phyloP scores from a whole-genome alignment of 2,329 filamentous ascomycete species.

The Nemania abortiva region DNA sequence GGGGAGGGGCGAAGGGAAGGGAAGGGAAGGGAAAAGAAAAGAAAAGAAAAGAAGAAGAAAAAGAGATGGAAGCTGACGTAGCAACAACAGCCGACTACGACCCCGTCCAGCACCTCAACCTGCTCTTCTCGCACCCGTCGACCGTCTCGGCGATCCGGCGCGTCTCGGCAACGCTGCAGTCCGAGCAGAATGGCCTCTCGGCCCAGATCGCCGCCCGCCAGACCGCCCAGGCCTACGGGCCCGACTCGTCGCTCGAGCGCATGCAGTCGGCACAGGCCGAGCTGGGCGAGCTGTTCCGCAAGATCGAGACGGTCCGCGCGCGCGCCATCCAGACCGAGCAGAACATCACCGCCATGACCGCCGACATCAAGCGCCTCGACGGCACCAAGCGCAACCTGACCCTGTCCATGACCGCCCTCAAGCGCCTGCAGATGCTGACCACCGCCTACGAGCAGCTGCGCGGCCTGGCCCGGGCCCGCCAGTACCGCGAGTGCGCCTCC shows the following conservation, averaged over 20 bases:
- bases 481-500: slow-evolving; percentile 95
- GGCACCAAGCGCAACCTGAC: slow-evolving; percentile 97
- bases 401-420: slow-evolving; percentile 96
- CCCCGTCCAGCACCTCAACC: slow-evolving; percentile 91
- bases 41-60: not conserved
- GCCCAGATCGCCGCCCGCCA: slow-evolving; percentile 79
- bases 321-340: slow-evolving; percentile 93
- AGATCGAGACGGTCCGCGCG: slow-evolving; percentile 92
- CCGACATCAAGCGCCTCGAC: slow-evolving; percentile 97
- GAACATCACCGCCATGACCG: slow-evolving; percentile 98
- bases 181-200: slow-evolving; percentile 85
- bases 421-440: slow-evolving; percentile 97
- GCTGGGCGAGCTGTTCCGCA: slow-evolving; percentile 88
- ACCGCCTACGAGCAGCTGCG: slow-evolving; percentile 98
- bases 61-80: slow-evolving; percentile 43
- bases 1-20: too few relatives aligned
- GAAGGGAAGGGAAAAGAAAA: too few relatives aligned
- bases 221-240: slow-evolving; percentile 84
- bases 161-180: slow-evolving; percentile 79
- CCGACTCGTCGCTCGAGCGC: slow-evolving; percentile 87
- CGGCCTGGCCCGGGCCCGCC: slow-evolving; percentile 82
- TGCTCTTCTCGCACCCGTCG: slow-evolving; percentile 90
- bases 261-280: slow-evolving; percentile 93
- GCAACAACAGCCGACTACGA: slow-evolving; percentile 77
- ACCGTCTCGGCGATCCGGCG: slow-evolving; percentile 81